Evolutionary conservation across 352 stramenopile species (phyloP), one percentile per base, ranked within the genome.

Genomic region (Globisporangium recalcitrans): DNA sequence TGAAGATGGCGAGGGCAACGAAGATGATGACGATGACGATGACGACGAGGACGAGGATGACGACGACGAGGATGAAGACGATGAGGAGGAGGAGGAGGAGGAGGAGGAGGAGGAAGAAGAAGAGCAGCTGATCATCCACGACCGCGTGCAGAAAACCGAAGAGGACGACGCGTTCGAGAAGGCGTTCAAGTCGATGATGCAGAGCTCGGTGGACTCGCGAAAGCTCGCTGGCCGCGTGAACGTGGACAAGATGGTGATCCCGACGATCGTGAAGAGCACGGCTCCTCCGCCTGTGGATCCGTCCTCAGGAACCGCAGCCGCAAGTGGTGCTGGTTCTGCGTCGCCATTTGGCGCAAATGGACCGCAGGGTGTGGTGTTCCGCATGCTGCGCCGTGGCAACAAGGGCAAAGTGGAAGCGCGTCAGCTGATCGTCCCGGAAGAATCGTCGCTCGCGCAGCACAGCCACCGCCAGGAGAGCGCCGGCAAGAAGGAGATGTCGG

Each of bases 391-490:
- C 63, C 93, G 96, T 52, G 96, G 97, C 21, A 98, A 97, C 75
- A 98, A 98, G 75, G 97, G 97, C 64, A 98, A 98, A 65, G 83
- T 98, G 58, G 97, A 99, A 64, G 91, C 96, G 0, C 95, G 97
- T 26, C 76, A 95, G 52, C 70, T 99, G 46, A 63, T 98, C 16
- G 94, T 99, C 16, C 95, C 96, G 0, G 86, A 90, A 51, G 85
- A 85, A 31, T 98, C 95, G 22, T 98, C 94, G 52, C 73, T 99
- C 38, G 97, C 95, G 7, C 83, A 92, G 65, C 87, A 96, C 65
- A 91, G 88, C 57, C 82, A 91, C 52, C 87, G 85, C 22, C 87
- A 97, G 59, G 85, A 96, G 66, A 79, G 91, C 52, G 84, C 78
- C 24, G 86, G 85, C 14, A 93, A 91, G 71, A 89, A 90, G 62